A percentile compares a stretch with the other conserved stretches of the same genome.
Evolutionary conservation across 257 asterid species (phyloP).

Genomic region (Ophiorrhiza pumila): DNA sequence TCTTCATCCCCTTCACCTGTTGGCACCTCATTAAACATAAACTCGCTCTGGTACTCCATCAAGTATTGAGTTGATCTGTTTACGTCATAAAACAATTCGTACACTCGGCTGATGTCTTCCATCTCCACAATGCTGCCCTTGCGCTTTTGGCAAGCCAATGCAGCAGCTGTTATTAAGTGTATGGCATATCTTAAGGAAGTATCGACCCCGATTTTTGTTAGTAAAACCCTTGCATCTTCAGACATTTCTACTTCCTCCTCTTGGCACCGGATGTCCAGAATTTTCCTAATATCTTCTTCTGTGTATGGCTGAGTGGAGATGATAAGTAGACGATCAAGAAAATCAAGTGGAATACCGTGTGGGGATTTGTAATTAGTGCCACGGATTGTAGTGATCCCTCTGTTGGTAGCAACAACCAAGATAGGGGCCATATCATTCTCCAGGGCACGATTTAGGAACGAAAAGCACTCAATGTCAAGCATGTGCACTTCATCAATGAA

Average conservation of each 20-base stretch:
- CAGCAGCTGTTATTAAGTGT: slow-evolving; percentile 70
- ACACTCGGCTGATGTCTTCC: slow-evolving; percentile 83
- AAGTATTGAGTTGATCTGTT: slow-evolving; percentile 80
- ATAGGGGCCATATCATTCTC: slow-evolving; percentile 99
- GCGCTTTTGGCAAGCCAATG: slow-evolving; percentile 76
- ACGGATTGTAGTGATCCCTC: slow-evolving; percentile 88
- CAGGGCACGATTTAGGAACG: slow-evolving; percentile 88
- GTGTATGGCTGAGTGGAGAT: slow-evolving; percentile 90
- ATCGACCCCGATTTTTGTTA: slow-evolving; percentile 85
- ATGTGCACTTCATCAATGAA: slow-evolving; percentile 99
- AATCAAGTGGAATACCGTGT: slow-evolving; percentile 85
- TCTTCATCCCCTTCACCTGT: slow-evolving; percentile 52
- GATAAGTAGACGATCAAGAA: slow-evolving; percentile 91
- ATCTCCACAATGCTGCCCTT: slow-evolving; percentile 76
- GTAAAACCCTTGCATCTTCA: slow-evolving; percentile 69
- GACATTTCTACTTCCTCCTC: slow-evolving; percentile 95
- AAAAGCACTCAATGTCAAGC: slow-evolving; percentile 96
- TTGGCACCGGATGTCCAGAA: slow-evolving; percentile 75
- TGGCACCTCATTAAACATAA: slow-evolving; percentile 74
- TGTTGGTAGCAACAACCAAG: slow-evolving; percentile 86
- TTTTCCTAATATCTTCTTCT: slow-evolving; percentile 68
- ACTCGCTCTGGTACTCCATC: slow-evolving; percentile 92
- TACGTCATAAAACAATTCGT: slow-evolving; percentile 81
- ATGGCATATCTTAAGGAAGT: slow-evolving; percentile 83
- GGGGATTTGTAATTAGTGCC: slow-evolving; percentile 90